Conservation (phyloP, 108 stramenopile genomes). For the Skeletonema tropicum region DNA sequence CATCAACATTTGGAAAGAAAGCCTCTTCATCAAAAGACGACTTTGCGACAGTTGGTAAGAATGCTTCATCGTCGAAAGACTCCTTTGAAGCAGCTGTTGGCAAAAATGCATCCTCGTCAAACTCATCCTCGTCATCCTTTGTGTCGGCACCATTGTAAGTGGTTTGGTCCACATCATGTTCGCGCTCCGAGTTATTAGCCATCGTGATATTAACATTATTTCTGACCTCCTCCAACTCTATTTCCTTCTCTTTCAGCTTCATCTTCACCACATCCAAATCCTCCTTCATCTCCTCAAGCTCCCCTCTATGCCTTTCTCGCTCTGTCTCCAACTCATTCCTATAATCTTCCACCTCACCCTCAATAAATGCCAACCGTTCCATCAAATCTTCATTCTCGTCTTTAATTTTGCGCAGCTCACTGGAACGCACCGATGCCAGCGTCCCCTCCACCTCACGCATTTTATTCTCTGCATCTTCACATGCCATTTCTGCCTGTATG, state of each 20-base stretch:
- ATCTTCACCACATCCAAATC: constrained; percentile 29
- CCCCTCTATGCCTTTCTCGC: constrained; percentile 66
- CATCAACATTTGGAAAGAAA: neutral
- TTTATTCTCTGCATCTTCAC: constrained; percentile 79
- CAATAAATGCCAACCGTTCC: constrained; percentile 85
- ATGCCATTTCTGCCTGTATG: constrained; percentile 75
- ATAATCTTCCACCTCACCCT: constrained; percentile 83
- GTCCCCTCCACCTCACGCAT: constrained; percentile 74
- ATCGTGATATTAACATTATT: constrained; percentile 10
- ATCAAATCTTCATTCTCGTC: constrained; percentile 82
- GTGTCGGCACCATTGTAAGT: neutral
- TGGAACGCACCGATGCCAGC: constrained; percentile 29
- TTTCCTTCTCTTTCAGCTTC: constrained; percentile 40
- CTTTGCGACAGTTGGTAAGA: neutral
- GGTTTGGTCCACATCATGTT: neutral
- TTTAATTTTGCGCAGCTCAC: constrained; percentile 50
- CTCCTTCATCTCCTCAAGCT: constrained; percentile 65
- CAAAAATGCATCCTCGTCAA: neutral
- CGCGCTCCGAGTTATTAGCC: constrained; percentile 1
- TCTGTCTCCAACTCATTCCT: constrained; percentile 80
- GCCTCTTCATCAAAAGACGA: neutral
- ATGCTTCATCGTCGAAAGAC: neutral
- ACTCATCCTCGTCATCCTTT: constrained; percentile 11
- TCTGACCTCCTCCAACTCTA: constrained; percentile 11
- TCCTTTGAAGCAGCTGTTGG: neutral